These are phyloP conservation scores for Rhodocollybia butyracea DNA, from an alignment of 768 basidiomycete species.

Conservation along the genomic window DNA sequence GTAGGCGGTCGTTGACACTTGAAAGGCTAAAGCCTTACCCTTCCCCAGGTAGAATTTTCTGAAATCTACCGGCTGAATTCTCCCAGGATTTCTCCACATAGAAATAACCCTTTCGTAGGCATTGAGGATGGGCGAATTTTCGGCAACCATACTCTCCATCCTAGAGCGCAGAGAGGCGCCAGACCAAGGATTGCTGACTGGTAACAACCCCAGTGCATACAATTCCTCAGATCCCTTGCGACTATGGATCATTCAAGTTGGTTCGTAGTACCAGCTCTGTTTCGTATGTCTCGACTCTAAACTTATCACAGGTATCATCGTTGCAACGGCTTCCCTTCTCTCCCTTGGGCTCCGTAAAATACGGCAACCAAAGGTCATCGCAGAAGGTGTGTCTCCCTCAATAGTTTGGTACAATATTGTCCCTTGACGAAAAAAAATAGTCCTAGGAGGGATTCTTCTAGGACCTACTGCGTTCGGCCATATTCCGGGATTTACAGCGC, in stretches of 20 bases:
- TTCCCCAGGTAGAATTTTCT: no score
- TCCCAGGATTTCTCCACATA: no score
- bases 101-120: neutral
- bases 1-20: no score
- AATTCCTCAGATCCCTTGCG: conserved; percentile 68
- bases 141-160: neutral
- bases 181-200: conserved; percentile 65
- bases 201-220: conserved; percentile 67
- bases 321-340: conserved; percentile 75
- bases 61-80: no score
- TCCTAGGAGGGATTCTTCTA: conserved; percentile 87
- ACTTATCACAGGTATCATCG: conserved; percentile 49
- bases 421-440: no score
- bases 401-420: no score
- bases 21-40: no score
- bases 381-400: no score
- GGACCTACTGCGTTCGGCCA: conserved; percentile 64
- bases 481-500: conserved; percentile 84
- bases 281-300: conserved; percentile 33
- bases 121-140: conserved; percentile 2
- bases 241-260: conserved; percentile 77
- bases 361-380: conserved; percentile 63
- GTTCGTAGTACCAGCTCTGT: conserved; percentile 34
- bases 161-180: conserved; percentile 4
- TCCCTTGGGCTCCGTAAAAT: conserved; percentile 68